phyloP scores from a whole-genome alignment of 306 rosid species.

The Malus orientalis region DNA sequence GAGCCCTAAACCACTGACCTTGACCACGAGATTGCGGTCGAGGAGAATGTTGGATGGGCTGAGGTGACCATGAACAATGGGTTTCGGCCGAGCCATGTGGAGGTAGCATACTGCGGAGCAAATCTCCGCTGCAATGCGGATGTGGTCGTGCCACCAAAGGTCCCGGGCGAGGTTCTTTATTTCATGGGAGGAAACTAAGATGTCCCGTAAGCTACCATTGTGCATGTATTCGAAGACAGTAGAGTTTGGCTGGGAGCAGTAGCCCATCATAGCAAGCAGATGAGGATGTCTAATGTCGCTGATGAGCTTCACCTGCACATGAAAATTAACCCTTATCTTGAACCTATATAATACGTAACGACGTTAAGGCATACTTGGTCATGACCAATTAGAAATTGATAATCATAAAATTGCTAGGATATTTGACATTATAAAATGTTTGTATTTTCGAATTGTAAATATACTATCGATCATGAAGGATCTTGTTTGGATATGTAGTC shows the following conservation, averaged over 20 bases:
- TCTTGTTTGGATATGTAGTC: not conserved
- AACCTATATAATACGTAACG: not conserved
- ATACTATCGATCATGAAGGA: too few species aligned
- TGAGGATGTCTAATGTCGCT: slow-evolving; percentile 62
- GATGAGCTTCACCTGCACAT: slow-evolving; percentile 51
- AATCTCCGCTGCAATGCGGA: slow-evolving; percentile 46
- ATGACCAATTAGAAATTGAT: too few species aligned
- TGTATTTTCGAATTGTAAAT: not conserved
- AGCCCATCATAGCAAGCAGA: slow-evolving; percentile 57
- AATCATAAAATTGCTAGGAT: not conserved
- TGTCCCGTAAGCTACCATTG: slow-evolving; percentile 51
- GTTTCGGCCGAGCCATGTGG: slow-evolving; percentile 30
- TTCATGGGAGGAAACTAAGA: slow-evolving; percentile 18
- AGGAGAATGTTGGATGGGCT: slow-evolving; percentile 47
- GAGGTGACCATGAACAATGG: slow-evolving; percentile 41
- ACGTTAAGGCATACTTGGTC: too few species aligned
- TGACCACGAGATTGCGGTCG: slow-evolving; percentile 54
- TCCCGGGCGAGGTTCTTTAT: slow-evolving; percentile 26
- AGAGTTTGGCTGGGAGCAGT: slow-evolving; percentile 50
- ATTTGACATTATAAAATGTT: not conserved
- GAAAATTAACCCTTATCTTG: not conserved
- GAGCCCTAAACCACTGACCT: slow-evolving; percentile 47
- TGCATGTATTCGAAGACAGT: slow-evolving; percentile 65
- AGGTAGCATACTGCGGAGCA: slow-evolving; percentile 52
- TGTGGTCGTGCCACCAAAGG: slow-evolving; percentile 47